Evolutionary conservation across 495 filamentous ascomycete species (phyloP).

Genomic region (Lophiostoma macrostomum): DNA sequence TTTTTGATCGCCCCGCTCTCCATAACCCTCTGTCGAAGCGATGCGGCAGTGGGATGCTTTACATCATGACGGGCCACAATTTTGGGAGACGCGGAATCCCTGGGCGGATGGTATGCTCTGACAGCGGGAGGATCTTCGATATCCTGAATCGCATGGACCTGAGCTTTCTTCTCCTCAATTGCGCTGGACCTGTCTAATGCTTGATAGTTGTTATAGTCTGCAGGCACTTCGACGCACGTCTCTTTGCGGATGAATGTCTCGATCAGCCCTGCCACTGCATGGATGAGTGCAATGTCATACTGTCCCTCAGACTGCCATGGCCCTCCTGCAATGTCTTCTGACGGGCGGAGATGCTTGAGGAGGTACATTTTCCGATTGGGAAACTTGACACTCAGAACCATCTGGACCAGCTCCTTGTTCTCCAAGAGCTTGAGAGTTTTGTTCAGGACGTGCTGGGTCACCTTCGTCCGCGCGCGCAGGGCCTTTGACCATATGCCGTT

Average conservation of each 20-base stretch:
- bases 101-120: constrained; percentile 11
- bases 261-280: constrained; percentile 62
- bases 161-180: constrained; percentile 21
- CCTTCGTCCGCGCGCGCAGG: constrained; percentile 68
- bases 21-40: constrained; percentile 70
- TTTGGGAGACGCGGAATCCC: neutral
- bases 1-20: constrained; percentile 55
- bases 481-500: constrained; percentile 87
- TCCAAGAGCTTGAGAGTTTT: constrained; percentile 75
- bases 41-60: constrained; percentile 70
- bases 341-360: constrained; percentile 64
- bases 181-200: neutral
- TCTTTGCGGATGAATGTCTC: constrained; percentile 65
- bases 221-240: constrained; percentile 57
- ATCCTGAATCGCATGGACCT: constrained; percentile 6
- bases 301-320: constrained; percentile 89
- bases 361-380: constrained; percentile 66
- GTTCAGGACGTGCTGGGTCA: constrained; percentile 74
- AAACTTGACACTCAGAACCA: constrained; percentile 58
- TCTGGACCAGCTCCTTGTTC: constrained; percentile 81
- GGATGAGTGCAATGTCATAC: constrained; percentile 82
- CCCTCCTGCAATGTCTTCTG: constrained; percentile 85
- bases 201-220: constrained; percentile 15
- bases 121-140: constrained; percentile 15
- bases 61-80: constrained; percentile 62